phyloP scores from a whole-genome alignment of 169 alveolate genomes.

The Babesia divergens region DNA sequence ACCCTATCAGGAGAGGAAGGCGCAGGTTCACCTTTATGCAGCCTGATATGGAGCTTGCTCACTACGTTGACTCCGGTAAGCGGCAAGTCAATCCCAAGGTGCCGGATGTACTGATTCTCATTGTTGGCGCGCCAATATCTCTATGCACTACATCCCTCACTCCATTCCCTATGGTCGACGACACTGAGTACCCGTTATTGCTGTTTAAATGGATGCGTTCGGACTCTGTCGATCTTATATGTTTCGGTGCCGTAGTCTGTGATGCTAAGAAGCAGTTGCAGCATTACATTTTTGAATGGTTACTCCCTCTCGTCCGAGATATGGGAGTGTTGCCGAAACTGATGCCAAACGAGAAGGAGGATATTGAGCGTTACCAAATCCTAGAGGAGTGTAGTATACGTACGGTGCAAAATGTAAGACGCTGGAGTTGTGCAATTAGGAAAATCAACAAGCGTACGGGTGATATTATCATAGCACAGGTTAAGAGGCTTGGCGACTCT shows the following conservation, averaged over 20 bases:
- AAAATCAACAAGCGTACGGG: constrained; percentile 81
- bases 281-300: constrained; percentile 79
- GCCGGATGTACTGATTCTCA: constrained; percentile 61
- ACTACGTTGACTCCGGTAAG: constrained; percentile 69
- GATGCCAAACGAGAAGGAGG: constrained; percentile 45
- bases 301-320: constrained; percentile 73
- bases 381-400: constrained; percentile 79
- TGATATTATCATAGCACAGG: constrained; percentile 77
- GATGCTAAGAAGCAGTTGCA: constrained; percentile 80
- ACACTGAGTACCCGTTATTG: constrained; percentile 74
- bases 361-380: constrained; percentile 65
- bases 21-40: constrained; percentile 76
- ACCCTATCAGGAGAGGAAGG: constrained; percentile 76
- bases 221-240: constrained; percentile 69
- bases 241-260: constrained; percentile 80
- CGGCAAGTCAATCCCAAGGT: constrained; percentile 44
- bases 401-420: constrained; percentile 78
- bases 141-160: constrained; percentile 17
- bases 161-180: constrained; percentile 75
- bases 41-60: constrained; percentile 62
- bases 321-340: constrained; percentile 62
- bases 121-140: constrained; percentile 67
- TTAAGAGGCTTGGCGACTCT: constrained; percentile 60
- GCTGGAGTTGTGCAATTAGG: constrained; percentile 81
- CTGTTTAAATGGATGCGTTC: constrained; percentile 79